Percentiles rank a stretch among this genome's conserved stretches.
Conservation (phyloP, 2,329 filamentous ascomycete genomes). For the Acrocalymma vagum region DNA sequence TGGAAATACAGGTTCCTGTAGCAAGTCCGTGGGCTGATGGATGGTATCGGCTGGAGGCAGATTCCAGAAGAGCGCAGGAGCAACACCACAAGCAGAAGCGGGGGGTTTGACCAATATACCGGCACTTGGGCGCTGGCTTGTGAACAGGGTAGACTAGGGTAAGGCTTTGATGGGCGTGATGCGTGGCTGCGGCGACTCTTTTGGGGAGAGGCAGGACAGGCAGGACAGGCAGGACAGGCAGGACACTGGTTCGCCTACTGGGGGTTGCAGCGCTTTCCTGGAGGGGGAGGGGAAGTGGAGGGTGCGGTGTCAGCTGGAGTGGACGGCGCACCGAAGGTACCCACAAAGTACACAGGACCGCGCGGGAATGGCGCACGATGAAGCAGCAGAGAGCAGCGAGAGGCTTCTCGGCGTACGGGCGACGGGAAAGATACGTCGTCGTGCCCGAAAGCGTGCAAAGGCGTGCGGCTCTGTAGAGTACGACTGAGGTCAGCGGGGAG, state of each 20-base stretch:
- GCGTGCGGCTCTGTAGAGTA: conserved; percentile 39
- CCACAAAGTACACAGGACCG: conserved; percentile 27
- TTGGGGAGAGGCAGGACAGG: conserved; percentile 31
- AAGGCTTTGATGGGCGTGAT: no score
- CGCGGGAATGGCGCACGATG: conserved; percentile 27
- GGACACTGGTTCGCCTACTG: conserved; percentile 23
- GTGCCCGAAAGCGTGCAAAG: conserved; percentile 18
- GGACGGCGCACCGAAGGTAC: conserved; percentile 30
- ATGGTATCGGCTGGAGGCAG: conserved; percentile 28
- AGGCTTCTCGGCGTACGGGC: conserved; percentile 26
- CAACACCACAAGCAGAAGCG: conserved; percentile 38
- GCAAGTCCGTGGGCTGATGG: conserved; percentile 29
- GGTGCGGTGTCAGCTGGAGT: conserved; percentile 20
- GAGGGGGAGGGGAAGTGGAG: conserved; percentile 5
- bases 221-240: no score
- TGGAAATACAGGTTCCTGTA: conserved; percentile 33
- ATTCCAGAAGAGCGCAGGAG: conserved; percentile 36
- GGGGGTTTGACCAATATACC: conserved; percentile 48
- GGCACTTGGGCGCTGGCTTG: conserved; percentile 39
- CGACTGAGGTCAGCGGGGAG: conserved; percentile 29
- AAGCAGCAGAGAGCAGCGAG: no score
- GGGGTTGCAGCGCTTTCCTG: conserved; percentile 25
- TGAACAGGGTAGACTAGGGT: conserved; percentile 31
- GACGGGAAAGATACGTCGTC: conserved; percentile 32
- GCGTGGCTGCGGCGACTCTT: conserved; percentile 40